Evolutionary conservation across 2,329 filamentous ascomycete species (phyloP).

Genomic region (Penicillium sp.): DNA sequence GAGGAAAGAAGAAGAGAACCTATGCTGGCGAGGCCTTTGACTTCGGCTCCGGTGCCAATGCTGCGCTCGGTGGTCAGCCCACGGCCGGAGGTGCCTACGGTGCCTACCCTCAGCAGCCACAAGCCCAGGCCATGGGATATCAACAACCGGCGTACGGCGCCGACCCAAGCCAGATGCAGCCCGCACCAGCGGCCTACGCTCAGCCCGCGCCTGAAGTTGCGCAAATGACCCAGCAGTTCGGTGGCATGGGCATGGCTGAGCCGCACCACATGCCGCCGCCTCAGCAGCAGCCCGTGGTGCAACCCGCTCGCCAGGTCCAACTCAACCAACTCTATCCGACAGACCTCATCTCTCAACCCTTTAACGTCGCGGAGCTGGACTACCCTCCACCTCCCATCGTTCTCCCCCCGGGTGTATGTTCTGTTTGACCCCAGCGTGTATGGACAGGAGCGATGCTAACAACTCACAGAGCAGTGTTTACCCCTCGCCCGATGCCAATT

Average conservation of each 20-base stretch:
- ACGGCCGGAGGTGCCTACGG: constrained; percentile 61
- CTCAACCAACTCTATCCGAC: constrained; percentile 91
- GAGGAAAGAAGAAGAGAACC: constrained; percentile 74
- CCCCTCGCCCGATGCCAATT: constrained; percentile 86
- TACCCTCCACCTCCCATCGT: constrained; percentile 87
- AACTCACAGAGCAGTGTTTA: constrained; percentile 74
- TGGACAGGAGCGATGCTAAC: constrained; percentile 39
- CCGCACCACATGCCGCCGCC: constrained; percentile 50
- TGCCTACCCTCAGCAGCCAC: constrained; percentile 56
- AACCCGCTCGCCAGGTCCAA: constrained; percentile 50
- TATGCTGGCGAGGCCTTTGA: constrained; percentile 96
- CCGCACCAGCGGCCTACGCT: constrained; percentile 66
- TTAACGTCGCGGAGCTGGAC: constrained; percentile 90
- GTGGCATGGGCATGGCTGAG: constrained; percentile 68
- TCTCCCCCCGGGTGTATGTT: constrained; percentile 83
- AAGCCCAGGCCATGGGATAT: constrained; percentile 48
- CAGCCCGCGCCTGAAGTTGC: constrained; percentile 59
- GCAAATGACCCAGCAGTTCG: constrained; percentile 79
- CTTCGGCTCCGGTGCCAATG: constrained; percentile 84
- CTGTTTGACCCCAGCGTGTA: background rate
- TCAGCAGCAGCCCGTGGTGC: constrained; percentile 46
- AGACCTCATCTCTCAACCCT: constrained; percentile 86
- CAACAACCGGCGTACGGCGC: constrained; percentile 45
- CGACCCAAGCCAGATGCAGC: constrained; percentile 51
- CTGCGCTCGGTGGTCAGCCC: constrained; percentile 52